Evolutionary conservation across 2,329 filamentous ascomycete genomes (phyloP).

Genomic region (Curvularia sp.): DNA sequence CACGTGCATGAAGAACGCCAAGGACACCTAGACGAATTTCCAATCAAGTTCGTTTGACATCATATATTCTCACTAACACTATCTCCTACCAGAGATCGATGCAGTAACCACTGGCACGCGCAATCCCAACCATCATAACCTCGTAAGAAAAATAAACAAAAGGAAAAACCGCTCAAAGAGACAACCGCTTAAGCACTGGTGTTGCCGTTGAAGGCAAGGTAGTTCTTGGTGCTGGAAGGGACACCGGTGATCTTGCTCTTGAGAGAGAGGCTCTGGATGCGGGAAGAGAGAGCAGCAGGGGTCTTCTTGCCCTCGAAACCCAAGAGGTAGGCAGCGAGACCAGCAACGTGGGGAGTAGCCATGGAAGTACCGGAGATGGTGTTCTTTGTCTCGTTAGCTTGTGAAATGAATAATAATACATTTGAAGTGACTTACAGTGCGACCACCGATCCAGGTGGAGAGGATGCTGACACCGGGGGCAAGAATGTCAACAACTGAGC

Average conservation of each 20-base stretch:
- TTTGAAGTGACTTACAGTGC: slow-evolving; percentile 36
- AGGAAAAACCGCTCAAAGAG: background rate
- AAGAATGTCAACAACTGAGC: slow-evolving; percentile 49
- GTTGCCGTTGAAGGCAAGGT: slow-evolving; percentile 64
- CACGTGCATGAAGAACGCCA: background rate
- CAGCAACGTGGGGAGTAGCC: slow-evolving; percentile 73
- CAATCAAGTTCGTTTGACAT: background rate
- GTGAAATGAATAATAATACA: background rate
- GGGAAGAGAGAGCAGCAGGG: slow-evolving; percentile 59
- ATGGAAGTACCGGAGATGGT: slow-evolving; percentile 69
- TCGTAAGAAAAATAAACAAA: slow-evolving; percentile 16
- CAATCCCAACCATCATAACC: slow-evolving; percentile 8
- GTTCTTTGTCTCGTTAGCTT: slow-evolving; percentile 45
- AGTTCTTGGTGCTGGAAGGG: slow-evolving; percentile 58
- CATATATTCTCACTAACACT: background rate
- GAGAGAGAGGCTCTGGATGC: slow-evolving; percentile 56
- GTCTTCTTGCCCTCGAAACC: slow-evolving; percentile 54
- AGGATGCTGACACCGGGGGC: slow-evolving; percentile 53
- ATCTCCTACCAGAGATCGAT: background rate
- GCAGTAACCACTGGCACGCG: background rate
- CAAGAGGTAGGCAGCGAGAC: slow-evolving; percentile 75
- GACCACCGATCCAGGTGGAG: slow-evolving; percentile 58
- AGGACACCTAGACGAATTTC: background rate
- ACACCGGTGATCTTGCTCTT: slow-evolving; percentile 54
- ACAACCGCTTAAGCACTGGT: slow-evolving; percentile 26